Conservation (phyloP, 78 protist genomes). For the Speleostelium caveatum region DNA sequence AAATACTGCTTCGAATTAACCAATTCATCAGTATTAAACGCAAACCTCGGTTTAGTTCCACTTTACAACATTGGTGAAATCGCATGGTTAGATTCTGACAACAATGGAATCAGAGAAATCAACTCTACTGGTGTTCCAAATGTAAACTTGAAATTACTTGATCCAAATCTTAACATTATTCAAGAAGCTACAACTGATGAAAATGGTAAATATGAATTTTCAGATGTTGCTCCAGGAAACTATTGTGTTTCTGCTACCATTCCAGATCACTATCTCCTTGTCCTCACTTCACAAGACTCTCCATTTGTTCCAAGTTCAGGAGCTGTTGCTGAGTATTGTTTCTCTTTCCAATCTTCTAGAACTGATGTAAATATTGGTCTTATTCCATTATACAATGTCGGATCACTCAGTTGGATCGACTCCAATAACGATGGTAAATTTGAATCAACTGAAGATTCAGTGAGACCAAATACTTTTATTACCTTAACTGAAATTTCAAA, state of each 20-base stretch:
- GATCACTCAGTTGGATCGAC: conserved; percentile 6
- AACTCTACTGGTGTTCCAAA: neutral
- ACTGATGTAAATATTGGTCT: conserved; percentile 17
- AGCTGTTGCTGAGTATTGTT: conserved; percentile 10
- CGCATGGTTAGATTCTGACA: too few relatives aligned
- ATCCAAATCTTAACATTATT: neutral
- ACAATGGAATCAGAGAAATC: neutral
- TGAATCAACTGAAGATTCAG: neutral
- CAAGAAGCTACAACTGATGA: neutral
- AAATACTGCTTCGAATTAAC: too few relatives aligned
- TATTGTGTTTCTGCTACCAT: neutral
- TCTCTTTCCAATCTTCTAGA: neutral
- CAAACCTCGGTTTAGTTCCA: too few relatives aligned
- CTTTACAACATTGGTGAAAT: too few relatives aligned
- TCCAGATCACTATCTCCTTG: neutral
- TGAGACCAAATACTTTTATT: neutral
- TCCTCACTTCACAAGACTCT: neutral
- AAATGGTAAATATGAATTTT: conserved; percentile 9
- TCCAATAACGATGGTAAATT: neutral
- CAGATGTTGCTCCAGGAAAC: conserved; percentile 10
- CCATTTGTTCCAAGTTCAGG: neutral
- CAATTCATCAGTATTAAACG: too few relatives aligned
- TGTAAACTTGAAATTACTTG: neutral
- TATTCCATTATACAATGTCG: neutral
- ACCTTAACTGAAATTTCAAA: neutral